These are phyloP conservation scores for Candida mesenterica DNA, from an alignment of 1,139 yeast genomes.

Conservation along the genomic window DNA sequence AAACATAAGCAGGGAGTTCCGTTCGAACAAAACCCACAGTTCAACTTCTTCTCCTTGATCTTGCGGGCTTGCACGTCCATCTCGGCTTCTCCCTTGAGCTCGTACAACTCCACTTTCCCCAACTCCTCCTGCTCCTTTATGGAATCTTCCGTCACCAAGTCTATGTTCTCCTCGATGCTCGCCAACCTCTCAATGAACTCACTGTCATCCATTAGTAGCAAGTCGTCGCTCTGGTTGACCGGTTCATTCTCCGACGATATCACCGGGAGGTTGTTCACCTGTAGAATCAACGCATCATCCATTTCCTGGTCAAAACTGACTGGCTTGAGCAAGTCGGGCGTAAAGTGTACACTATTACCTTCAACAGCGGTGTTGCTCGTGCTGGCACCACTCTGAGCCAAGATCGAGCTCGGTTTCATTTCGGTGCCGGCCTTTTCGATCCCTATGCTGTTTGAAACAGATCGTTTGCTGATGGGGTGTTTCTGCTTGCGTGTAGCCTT, in stretches of 20 bases:
- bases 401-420: constrained; percentile 10
- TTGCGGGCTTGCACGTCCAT: constrained; percentile 4
- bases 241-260: constrained; percentile 3
- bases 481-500: constrained; percentile 13
- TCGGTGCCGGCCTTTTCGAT: constrained; percentile 5
- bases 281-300: constrained; percentile 12
- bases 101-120: constrained; percentile 15
- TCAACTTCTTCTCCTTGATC: constrained; percentile 21
- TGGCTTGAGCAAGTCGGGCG: neutral
- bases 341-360: neutral
- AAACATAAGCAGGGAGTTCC: constrained; percentile 44
- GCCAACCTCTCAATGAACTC: constrained; percentile 3
- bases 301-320: constrained; percentile 15
- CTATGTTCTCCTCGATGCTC: constrained; percentile 9
- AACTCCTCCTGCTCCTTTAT: constrained; percentile 12
- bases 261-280: constrained; percentile 2
- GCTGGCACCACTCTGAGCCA: too few relatives aligned
- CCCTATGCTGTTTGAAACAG: constrained; percentile 3
- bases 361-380: neutral
- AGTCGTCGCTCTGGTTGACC: neutral
- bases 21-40: constrained; percentile 44
- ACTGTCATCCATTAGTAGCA: constrained; percentile 6
- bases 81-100: constrained; percentile 11
- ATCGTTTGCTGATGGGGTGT: constrained; percentile 1
- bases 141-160: constrained; percentile 10